phyloP scores from a whole-genome alignment of 352 stramenopile species.

The Phytopythium sindhum region DNA sequence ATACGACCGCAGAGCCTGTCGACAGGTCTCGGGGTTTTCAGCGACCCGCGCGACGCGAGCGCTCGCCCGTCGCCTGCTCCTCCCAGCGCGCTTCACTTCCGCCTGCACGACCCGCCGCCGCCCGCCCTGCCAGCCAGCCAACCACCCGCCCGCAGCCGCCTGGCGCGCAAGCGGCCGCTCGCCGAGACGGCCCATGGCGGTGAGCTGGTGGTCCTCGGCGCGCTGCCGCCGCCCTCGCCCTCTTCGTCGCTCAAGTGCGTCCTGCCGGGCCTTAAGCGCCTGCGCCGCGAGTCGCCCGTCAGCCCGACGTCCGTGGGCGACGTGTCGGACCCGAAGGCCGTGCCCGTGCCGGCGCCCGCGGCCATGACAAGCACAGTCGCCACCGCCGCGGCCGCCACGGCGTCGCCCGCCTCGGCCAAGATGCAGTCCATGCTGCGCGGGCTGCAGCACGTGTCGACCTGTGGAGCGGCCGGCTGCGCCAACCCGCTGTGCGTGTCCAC shows the following conservation, averaged over 20 bases:
- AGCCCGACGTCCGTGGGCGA: slow-evolving; percentile 50
- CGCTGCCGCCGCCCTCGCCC: neutral
- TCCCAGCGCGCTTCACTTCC: neutral
- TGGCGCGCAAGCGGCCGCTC: neutral
- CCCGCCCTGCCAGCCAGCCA: neutral
- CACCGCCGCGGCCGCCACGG: slow-evolving; percentile 7
- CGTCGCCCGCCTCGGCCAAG: slow-evolving; percentile 30
- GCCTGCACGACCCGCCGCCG: neutral
- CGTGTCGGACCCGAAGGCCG: slow-evolving; percentile 15
- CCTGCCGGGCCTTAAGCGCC: slow-evolving; percentile 22
- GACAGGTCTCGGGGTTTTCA: slow-evolving; percentile 6
- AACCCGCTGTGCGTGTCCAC: slow-evolving; percentile 58
- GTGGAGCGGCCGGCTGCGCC: slow-evolving; percentile 25
- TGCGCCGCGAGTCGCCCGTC: slow-evolving; percentile 24
- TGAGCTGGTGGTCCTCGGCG: neutral
- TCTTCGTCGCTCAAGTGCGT: slow-evolving; percentile 14
- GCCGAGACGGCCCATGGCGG: neutral
- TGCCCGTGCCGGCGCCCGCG: neutral
- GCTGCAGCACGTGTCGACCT: slow-evolving; percentile 41
- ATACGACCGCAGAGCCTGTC: slow-evolving; percentile 27
- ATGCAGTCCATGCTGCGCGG: slow-evolving; percentile 58
- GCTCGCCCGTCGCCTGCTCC: neutral
- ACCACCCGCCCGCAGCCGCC: neutral
- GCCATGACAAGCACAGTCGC: slow-evolving; percentile 19
- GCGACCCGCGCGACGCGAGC: neutral